Evolutionary conservation across 495 filamentous ascomycete species (phyloP).

Genomic region (Hypoxylon intermedium): DNA sequence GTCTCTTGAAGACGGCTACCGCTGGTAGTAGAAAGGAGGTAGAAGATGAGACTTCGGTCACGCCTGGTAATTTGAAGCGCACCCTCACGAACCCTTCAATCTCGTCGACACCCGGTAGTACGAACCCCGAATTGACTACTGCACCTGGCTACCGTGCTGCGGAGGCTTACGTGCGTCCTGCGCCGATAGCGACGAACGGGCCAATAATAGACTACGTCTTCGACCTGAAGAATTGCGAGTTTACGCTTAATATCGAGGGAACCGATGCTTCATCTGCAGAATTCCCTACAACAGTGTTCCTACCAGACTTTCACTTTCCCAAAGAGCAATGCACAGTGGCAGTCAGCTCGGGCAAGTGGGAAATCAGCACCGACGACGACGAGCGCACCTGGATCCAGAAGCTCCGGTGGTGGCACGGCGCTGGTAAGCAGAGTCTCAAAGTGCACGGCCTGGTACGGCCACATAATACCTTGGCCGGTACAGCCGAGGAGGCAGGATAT

Average conservation of each 20-base stretch:
- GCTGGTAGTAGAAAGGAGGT: conserved; percentile 50
- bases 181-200: conserved; percentile 77
- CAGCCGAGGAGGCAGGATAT: conserved; percentile 54
- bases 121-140: conserved; percentile 59
- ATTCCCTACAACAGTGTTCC: conserved; percentile 79
- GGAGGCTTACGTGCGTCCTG: conserved; percentile 88
- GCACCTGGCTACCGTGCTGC: conserved; percentile 83
- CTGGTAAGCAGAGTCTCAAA: conserved; percentile 80
- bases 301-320: conserved; percentile 95
- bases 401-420: conserved; percentile 88
- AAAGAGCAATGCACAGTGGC: conserved; percentile 69
- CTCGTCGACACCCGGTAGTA: conserved; percentile 61
- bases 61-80: conserved; percentile 73
- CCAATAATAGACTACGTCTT: conserved; percentile 73
- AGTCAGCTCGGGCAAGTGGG: conserved; percentile 88
- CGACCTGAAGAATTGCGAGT: conserved; percentile 77
- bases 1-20: conserved; percentile 38
- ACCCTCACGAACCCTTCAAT: conserved; percentile 76
- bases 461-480: conserved; percentile 46
- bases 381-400: conserved; percentile 72
- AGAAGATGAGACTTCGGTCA: conserved; percentile 63
- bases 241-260: conserved; percentile 69
- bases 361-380: conserved; percentile 73
- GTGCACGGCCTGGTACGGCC: conserved; percentile 72
- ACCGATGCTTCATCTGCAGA: conserved; percentile 59